Evolutionary conservation across 768 basidiomycete species (phyloP).

Genomic region (Lentinus tigrinus): DNA sequence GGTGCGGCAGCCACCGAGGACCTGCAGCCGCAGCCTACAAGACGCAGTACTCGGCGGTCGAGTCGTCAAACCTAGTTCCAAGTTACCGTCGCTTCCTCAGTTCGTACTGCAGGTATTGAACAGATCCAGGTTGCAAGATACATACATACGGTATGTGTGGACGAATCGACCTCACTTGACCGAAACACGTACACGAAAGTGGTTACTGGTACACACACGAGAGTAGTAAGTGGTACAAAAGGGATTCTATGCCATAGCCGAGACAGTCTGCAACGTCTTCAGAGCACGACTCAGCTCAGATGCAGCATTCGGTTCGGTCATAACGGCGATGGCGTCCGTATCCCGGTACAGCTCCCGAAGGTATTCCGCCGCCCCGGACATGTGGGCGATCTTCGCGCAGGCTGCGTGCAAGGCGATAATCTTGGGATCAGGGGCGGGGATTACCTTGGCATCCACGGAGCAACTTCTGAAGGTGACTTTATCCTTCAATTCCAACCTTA

Average conservation of each 20-base stretch:
- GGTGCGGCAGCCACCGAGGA: no score
- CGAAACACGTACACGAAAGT: no score
- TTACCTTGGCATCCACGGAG: not conserved
- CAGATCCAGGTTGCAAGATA: no score
- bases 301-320: slow-evolving; percentile 12
- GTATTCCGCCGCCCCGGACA: slow-evolving; percentile 8
- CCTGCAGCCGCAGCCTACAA: no score
- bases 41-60: no score
- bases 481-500: not conserved
- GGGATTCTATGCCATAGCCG: not conserved
- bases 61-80: no score
- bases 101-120: no score
- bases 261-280: slow-evolving; percentile 2
- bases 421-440: slow-evolving; percentile 3
- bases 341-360: slow-evolving; percentile 7
- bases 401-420: slow-evolving; percentile 8
- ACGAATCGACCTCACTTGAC: no score
- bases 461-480: not conserved
- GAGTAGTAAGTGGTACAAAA: no score
- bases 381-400: slow-evolving; percentile 13
- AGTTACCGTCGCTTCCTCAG: no score
- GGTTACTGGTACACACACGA: no score
- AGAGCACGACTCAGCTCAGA: slow-evolving; percentile 12
- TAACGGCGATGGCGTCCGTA: slow-evolving; percentile 2
- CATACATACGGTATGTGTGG: no score